Conservation (phyloP, 805 yeast genomes). For the Cyberlindnera americana region DNA sequence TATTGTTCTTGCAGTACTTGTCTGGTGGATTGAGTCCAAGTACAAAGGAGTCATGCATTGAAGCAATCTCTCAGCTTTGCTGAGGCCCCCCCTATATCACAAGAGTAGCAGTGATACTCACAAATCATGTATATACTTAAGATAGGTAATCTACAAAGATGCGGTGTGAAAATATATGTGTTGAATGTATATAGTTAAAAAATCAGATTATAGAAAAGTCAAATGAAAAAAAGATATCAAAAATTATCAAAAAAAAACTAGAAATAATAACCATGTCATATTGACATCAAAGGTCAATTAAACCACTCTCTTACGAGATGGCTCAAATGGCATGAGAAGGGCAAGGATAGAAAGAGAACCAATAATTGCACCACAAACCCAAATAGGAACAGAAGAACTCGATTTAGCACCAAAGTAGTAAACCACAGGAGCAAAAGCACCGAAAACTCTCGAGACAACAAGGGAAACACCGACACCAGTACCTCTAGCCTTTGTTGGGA, state of each 20-base stretch:
- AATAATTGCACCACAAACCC: slow-evolving; percentile 58
- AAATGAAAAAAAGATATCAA: too few species aligned
- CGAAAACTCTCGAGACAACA: slow-evolving; percentile 48
- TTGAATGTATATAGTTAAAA: too few species aligned
- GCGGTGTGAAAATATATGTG: too few species aligned
- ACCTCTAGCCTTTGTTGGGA: slow-evolving; percentile 50
- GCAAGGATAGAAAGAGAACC: slow-evolving; percentile 45
- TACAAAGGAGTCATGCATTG: slow-evolving; percentile 42
- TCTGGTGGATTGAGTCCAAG: slow-evolving; percentile 69
- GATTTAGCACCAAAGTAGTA: slow-evolving; percentile 43
- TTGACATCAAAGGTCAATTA: too few species aligned
- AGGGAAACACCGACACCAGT: slow-evolving; percentile 61
- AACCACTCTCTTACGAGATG: slow-evolving; percentile 37
- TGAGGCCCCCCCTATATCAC: slow-evolving; percentile 3
- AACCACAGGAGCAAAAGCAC: slow-evolving; percentile 58
- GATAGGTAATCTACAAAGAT: too few species aligned
- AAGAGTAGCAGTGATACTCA: too few species aligned
- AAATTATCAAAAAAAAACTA: too few species aligned
- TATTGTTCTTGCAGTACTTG: slow-evolving; percentile 73
- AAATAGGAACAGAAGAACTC: slow-evolving; percentile 54
- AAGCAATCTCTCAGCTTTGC: slow-evolving; percentile 31
- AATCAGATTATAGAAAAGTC: too few species aligned
- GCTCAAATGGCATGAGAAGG: slow-evolving; percentile 47
- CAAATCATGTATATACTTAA: too few species aligned
- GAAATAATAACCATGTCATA: too few species aligned